Conservation (phyloP, 208 protist genomes). For the Leishmania amazonensis region DNA sequence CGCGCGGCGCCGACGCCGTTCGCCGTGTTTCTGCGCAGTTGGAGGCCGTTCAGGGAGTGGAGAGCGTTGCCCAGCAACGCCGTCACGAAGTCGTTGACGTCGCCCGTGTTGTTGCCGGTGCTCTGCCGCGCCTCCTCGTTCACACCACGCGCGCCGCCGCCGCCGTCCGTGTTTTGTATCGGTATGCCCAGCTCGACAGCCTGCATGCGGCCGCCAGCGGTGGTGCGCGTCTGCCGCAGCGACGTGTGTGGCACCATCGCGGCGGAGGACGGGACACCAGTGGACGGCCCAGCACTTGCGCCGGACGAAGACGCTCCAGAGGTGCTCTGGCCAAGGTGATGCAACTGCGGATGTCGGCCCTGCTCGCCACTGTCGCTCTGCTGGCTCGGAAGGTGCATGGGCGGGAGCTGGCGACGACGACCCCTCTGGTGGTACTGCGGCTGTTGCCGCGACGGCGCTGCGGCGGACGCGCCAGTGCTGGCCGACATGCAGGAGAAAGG, state of each 20-base stretch:
- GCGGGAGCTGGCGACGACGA: slow-evolving; percentile 11
- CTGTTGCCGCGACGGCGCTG: neutral
- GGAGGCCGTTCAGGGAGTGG: slow-evolving; percentile 5
- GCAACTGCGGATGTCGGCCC: neutral
- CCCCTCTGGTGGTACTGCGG: neutral
- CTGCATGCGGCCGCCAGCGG: neutral
- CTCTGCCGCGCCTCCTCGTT: slow-evolving; percentile 4
- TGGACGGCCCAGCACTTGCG: neutral
- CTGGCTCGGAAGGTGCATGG: slow-evolving; percentile 20
- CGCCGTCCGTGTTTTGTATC: neutral
- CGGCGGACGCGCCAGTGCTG: neutral
- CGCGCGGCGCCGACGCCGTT: neutral
- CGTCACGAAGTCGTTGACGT: neutral
- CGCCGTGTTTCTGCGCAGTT: neutral
- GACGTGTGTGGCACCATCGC: slow-evolving; percentile 7
- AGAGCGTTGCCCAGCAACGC: slow-evolving; percentile 5
- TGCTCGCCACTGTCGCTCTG: neutral
- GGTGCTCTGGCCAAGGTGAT: neutral
- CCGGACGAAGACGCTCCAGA: neutral
- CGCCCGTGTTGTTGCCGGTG: slow-evolving; percentile 18
- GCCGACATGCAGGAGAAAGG: slow-evolving; percentile 5
- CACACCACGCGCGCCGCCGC: neutral
- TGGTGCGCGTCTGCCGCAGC: slow-evolving; percentile 11
- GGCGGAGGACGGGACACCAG: neutral
- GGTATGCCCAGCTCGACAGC: slow-evolving; percentile 12